These are phyloP conservation scores for Coniella vitis DNA, from an alignment of 2,329 filamentous ascomycete genomes.

Conservation along the genomic window DNA sequence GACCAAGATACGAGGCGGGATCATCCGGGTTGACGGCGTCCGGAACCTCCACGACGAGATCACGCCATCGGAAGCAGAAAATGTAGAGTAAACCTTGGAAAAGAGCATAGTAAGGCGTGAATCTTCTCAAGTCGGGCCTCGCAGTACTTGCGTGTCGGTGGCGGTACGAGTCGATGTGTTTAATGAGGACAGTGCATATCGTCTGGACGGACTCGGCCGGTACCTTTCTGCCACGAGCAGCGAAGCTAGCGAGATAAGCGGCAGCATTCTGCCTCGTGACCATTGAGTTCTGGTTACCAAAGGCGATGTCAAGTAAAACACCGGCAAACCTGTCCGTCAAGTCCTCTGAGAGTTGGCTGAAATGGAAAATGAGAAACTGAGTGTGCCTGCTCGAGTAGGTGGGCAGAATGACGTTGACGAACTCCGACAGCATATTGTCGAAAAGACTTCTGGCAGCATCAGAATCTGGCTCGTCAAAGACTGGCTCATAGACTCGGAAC, in stretches of 20 bases:
- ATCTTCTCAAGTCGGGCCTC: constrained; percentile 76
- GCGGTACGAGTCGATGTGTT: constrained; percentile 71
- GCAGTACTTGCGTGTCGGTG: constrained; percentile 64
- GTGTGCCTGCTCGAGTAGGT: constrained; percentile 52
- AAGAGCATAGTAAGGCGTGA: constrained; percentile 78
- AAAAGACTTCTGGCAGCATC: constrained; percentile 66
- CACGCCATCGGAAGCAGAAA: constrained; percentile 96
- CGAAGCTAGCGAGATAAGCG: constrained; percentile 90
- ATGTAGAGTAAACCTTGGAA: constrained; percentile 90
- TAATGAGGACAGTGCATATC: constrained; percentile 72
- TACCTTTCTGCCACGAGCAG: constrained; percentile 81
- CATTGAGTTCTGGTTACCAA: constrained; percentile 62
- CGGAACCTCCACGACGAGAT: constrained; percentile 62
- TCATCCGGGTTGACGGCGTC: constrained; percentile 58
- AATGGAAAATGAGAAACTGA: constrained; percentile 85
- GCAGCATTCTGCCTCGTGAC: constrained; percentile 77
- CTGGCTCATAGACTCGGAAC: constrained; percentile 72
- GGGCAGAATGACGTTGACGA: constrained; percentile 79
- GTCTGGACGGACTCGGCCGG: constrained; percentile 68
- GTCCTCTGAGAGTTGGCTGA: constrained; percentile 72
- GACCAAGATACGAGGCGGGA: constrained; percentile 51
- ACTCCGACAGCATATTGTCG: constrained; percentile 75
- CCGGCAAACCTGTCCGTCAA: constrained; percentile 79
- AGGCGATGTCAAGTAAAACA: constrained; percentile 65
- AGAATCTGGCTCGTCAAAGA: constrained; percentile 62